Base-by-base conservation (phyloP, 169 alveolate species). In the Plasmodium coatneyi region DNA sequence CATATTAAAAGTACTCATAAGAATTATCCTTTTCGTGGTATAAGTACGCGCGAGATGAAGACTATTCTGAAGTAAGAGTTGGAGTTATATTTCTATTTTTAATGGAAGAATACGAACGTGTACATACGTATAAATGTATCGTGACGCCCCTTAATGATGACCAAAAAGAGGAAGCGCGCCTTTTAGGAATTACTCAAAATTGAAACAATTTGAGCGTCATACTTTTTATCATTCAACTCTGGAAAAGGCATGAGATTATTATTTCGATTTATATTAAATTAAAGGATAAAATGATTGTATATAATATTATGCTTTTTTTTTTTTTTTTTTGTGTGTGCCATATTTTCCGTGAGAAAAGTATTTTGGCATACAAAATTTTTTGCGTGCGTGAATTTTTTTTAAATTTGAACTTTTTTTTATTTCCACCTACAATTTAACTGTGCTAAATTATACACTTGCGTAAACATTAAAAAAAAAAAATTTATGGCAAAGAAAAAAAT, bases 301-400 rank as follows among this genome's bases (percentile, higher is more conserved):
- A 49, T 49, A 49, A 49, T 49, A 49, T 49, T 49, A 66, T 66
- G 76, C 49, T 36, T 41, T 25, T 79, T 4, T 19, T 76, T 79
- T 79, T 78, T 16, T 78, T 79, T 79, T 79, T 79, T 79, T 49
- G 41, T 12, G n/a, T 78, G 54, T 7, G 36, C 41, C n/a, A 9
- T 41, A 79, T 79, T 79, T 79, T 28, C 41, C 7, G 84, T 30
- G n/a, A 79, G 22, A 22, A 12, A 41, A 36, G 30, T 36, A 41
- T 79, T 41, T 79, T 22, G 19, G 5, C n/a, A 36, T 39, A 28
- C 34, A 39, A 79, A 34, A 41, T 12, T 79, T 79, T 39, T 79
- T 79, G 72, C 84, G 3, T 79, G 84, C 83, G 43, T 79, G 83
- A 79, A 79, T 79, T 41, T 41, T 78, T 78, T 66, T 66, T 7